Conservation (phyloP, 768 basidiomycete species). For the Dentipellis fragilis region DNA sequence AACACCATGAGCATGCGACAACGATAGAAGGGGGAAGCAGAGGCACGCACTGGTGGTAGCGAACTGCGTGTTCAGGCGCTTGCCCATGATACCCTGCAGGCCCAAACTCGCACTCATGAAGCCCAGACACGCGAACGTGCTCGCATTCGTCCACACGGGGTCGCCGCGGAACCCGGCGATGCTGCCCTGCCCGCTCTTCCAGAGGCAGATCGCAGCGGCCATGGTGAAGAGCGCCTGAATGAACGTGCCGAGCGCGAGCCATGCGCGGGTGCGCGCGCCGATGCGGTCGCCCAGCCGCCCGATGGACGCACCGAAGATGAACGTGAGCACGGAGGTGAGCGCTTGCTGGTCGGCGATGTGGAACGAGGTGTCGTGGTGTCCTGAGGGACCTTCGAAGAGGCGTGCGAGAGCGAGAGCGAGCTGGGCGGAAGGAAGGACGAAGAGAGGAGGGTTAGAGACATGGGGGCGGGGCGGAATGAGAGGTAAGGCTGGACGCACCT, state of each 20-base stretch:
- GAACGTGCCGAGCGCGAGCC: conserved; percentile 65
- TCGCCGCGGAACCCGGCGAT: conserved; percentile 43
- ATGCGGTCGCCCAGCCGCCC: conserved; percentile 81
- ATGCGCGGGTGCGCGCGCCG: conserved; percentile 60
- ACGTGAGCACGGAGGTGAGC: conserved; percentile 66
- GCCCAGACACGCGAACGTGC: conserved; percentile 62
- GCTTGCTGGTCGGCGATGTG: conserved; percentile 81
- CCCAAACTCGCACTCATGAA: conserved; percentile 78
- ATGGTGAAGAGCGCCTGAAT: conserved; percentile 71
- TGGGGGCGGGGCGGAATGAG: background rate
- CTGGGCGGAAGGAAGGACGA: conserved; percentile 24
- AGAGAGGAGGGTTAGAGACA: background rate
- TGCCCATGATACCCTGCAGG: conserved; percentile 79
- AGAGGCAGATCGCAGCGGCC: conserved; percentile 59
- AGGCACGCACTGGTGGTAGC: conserved; percentile 55
- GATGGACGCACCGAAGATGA: conserved; percentile 66
- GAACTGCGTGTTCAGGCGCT: conserved; percentile 71
- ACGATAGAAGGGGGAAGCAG: background rate
- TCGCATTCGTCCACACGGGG: conserved; percentile 60
- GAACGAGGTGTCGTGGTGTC: conserved; percentile 48
- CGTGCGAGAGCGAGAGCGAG: conserved; percentile 74
- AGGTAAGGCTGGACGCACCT: conserved; percentile 29
- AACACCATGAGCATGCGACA: background rate
- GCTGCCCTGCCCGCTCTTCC: conserved; percentile 53
- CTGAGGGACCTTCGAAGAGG: conserved; percentile 46